Evolutionary conservation across 495 filamentous ascomycete genomes (phyloP).

Genomic region (Bacidia rubella): DNA sequence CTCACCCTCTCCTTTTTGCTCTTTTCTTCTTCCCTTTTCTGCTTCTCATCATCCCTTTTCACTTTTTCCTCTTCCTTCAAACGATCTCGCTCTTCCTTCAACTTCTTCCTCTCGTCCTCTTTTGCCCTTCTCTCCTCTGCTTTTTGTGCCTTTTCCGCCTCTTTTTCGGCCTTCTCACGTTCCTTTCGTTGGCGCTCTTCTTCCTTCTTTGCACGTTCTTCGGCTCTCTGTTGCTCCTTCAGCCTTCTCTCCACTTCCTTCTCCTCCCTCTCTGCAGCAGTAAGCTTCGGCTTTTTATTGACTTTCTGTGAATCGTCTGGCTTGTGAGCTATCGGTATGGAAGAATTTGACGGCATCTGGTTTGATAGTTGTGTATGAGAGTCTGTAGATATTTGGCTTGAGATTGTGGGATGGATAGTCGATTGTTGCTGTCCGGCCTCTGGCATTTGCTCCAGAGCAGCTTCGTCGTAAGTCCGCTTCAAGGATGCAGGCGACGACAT

Average conservation of each 20-base stretch:
- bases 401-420: background rate
- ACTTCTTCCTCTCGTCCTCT: conserved; percentile 31
- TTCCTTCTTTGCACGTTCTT: conserved; percentile 34
- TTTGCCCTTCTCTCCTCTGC: conserved; percentile 30
- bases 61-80: conserved; percentile 43
- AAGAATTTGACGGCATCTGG: background rate
- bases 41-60: conserved; percentile 51
- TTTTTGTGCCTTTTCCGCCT: conserved; percentile 29
- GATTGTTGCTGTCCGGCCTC: background rate
- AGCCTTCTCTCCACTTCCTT: conserved; percentile 41
- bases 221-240: conserved; percentile 32
- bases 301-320: conserved; percentile 3
- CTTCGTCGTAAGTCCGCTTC: conserved; percentile 15
- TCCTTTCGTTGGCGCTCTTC: conserved; percentile 32
- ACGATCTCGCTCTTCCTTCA: conserved; percentile 28
- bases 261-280: conserved; percentile 38
- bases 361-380: background rate
- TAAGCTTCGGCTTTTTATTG: conserved; percentile 41
- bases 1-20: conserved; percentile 54
- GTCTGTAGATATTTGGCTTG: background rate
- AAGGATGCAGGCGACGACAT: conserved; percentile 15
- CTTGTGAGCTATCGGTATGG: background rate
- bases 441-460: background rate
- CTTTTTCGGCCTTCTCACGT: conserved; percentile 32
- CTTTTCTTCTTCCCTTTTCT: conserved; percentile 44